Evolutionary conservation across 768 basidiomycete species (phyloP), one percentile per base, ranked within the genome.

Genomic region (Tricholoma hemisulphureum): DNA sequence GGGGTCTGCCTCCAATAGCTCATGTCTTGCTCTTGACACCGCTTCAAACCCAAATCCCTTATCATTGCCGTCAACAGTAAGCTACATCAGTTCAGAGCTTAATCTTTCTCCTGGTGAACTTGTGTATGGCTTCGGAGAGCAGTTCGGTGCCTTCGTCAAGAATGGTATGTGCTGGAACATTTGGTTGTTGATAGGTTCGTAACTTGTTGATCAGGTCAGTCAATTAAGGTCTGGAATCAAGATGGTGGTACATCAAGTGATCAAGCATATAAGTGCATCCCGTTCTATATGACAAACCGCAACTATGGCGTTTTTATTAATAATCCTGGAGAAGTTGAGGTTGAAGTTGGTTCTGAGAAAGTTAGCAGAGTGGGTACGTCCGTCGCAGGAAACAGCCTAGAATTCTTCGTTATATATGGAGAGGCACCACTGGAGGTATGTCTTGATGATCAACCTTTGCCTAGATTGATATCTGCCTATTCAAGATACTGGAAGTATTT

Each of bases 251-350:
- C 87, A 1, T 86, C 85, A 8, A 83, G 80, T 59, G 84, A 86
- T 32, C 84, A 86, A 63, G 82, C 83, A 0, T 87, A 86, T 69
- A 86, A 86, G 78, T 83, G 81, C 58, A 76, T 87, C 13, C 86
- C 86, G 1, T 88, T 87, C 70, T 86, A 86, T 61, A 81, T 88
- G 64, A 86, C 85, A 14, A 86, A 86, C 66, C 75, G 83, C 48
- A 83, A 84, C 56, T 91, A 90, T 59, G 89, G 88, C 31, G 80
- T 90, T 13, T 91, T 90, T 66, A 83, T 91, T 66, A 88, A 89
- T 69, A 82, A 89, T 62, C 79, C 87, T 0, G 89, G 87, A 9
- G 88, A 89, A 63, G 87, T 91, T 23, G 87, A 89, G 65, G 80
- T 89, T 37, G 88, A 90, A 65, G 82, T 89, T 4, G 82, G 83